Evolutionary conservation across 441 rosid species (phyloP).

Genomic region (Macaranga tanarius): DNA sequence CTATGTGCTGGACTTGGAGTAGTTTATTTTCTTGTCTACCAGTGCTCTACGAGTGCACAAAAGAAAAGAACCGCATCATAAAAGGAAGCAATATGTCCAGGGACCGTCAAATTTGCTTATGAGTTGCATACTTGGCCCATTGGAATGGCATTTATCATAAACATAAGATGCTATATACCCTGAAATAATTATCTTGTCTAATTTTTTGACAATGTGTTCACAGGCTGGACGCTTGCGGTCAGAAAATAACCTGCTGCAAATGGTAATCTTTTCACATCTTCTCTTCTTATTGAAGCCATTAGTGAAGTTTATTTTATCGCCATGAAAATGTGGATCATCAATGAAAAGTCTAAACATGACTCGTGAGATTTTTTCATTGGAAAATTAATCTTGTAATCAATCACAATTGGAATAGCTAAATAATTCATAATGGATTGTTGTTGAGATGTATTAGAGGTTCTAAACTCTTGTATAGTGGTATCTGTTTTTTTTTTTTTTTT

Average conservation of each 20-base stretch:
- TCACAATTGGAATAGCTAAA: neutral
- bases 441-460: neutral
- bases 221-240: slow-evolving; percentile 59
- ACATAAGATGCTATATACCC: neutral
- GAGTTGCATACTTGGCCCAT: neutral
- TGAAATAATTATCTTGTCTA: neutral
- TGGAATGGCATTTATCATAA: neutral
- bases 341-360: neutral
- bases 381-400: neutral
- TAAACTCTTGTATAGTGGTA: neutral
- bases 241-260: slow-evolving; percentile 75
- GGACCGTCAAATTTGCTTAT: neutral
- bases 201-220: slow-evolving; percentile 15
- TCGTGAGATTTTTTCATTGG: neutral
- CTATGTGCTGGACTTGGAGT: neutral
- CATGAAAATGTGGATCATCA: neutral
- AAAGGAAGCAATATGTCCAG: neutral
- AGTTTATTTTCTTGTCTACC: neutral
- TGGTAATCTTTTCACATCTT: slow-evolving; percentile 48
- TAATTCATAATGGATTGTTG: neutral
- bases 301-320: neutral
- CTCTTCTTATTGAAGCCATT: neutral
- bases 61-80: neutral
- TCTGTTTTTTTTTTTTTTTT: neutral
- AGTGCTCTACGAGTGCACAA: neutral